Evolutionary conservation across 805 yeast genomes (phyloP), one percentile per base, ranked within the genome.

Genomic region (Metschnikowia chrysomelidarum): DNA sequence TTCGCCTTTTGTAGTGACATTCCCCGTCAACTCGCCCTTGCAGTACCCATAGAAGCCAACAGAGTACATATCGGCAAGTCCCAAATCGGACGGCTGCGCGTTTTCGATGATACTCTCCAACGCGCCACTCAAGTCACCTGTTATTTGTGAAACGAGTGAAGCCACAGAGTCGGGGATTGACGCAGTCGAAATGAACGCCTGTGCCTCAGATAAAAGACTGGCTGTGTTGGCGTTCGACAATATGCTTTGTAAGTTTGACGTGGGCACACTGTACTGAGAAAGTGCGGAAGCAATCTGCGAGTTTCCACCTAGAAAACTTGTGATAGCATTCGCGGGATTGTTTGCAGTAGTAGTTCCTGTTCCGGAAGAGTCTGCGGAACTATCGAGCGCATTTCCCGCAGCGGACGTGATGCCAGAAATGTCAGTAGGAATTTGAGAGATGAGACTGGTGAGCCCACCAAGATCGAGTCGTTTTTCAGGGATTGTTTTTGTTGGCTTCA

Each of bases 11-110:
- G 20, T 27, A 20, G 32, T 31, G 8, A 21, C 30, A 3, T 16
- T 14, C 7, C 44, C 45, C n/a, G 26, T 21, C 17, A 46, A 21
- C 18, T 24, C 17, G 5, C 73, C 73, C 33, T 54, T 56, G 41
- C 73, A 67, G 47, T 67, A 67, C 24, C 73, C 73, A 69, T 72
- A 67, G 44, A 52, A 64, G 27, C 67, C 53, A 17, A 66, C 40
- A 19, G 65, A 54, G 38, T 67, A 67, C 17, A 62, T 63, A 27
- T 67, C 69, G 3, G 72, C 53, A 14, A 67, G 52, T 1, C 73
- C 73, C 40, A 67, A 50, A 32, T 62, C 62, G 12, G 49, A 30
- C 30, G 57, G 57, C 11, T 48, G 45, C 27, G 59, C 51, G 8
- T 46, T 39, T 23, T 26, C 34, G 12, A 49, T 37, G 25, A 57